These are phyloP conservation scores for Thelonectria blattea DNA, from an alignment of 2,329 filamentous ascomycete genomes.

Conservation along the genomic window DNA sequence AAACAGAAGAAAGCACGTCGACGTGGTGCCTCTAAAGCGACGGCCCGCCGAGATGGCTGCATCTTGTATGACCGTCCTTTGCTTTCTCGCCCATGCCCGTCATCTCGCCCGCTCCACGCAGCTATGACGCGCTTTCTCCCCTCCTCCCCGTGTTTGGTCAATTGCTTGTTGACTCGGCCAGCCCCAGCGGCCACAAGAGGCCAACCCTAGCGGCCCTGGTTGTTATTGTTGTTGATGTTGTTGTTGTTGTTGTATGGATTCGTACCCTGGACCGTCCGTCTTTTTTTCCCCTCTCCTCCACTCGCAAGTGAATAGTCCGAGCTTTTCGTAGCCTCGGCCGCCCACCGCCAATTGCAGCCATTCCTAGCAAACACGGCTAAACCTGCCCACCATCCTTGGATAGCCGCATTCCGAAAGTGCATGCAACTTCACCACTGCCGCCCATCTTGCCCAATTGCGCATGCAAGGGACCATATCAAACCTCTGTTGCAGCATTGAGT, in stretches of 20 bases:
- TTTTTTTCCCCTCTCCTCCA: not conserved
- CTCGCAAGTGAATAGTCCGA: not conserved
- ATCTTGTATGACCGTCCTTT: conserved; percentile 1
- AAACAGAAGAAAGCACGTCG: not conserved
- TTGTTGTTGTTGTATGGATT: conserved; percentile 5
- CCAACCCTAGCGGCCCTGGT: no score
- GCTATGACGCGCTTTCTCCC: conserved; percentile 6
- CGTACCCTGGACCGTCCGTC: not conserved
- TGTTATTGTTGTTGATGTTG: conserved; percentile 8
- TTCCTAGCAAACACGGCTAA: not conserved
- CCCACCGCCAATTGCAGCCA: not conserved
- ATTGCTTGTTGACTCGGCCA: not conserved
- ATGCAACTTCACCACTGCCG: not conserved
- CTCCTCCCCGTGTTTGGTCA: not conserved
- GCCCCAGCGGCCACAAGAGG: not conserved
- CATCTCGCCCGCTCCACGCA: not conserved
- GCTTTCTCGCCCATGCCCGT: not conserved
- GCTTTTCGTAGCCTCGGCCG: conserved; percentile 13
- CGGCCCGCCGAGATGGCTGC: conserved; percentile 9
- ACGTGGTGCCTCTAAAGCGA: conserved; percentile 3
- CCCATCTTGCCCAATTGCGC: not conserved
- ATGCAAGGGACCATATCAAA: not conserved
- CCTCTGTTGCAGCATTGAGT: not conserved
- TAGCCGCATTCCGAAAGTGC: conserved; percentile 7
- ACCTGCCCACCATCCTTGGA: conserved; percentile 13